Evolutionary conservation across 192 early-diverging fungal species (phyloP), one percentile per base, ranked within the genome.

Genomic region (Diversispora epigaea): DNA sequence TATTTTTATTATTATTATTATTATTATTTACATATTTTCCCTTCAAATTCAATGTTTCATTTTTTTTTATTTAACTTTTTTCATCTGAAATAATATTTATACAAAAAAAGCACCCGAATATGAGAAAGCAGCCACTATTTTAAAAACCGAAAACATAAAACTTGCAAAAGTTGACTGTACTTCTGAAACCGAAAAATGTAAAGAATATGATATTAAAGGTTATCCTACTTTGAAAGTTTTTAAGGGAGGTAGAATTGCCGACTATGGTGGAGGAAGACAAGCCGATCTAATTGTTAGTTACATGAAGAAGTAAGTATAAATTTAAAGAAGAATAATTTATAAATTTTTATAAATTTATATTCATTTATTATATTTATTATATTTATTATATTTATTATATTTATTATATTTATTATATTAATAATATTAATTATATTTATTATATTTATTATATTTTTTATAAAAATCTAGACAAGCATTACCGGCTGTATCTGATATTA

Each of bases 111-210:
- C 95, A 25, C 96, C 96, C 67, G 93, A 97, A 73, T 99, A 96
- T 82, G 97, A 96, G 79, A 83, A 86, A 58, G 96, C 95, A 61
- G 97, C 97, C 75, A 92, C 93, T 11, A 70, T 84, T 66, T 89
- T 99, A 61, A 96, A 95, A 87, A 81, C 83, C 17, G 80, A 85
- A 52, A 84, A 82, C 52, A 91, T 96, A 71, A 79, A 86, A 56
- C 75, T 99, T 62, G 96, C 94, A 83, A 97, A 99, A 87, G 95
- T 99, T 49, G 96, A 99, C 82, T 99, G 97, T 86, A 97, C 95
- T 12, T 91, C 88, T 52, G 92, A 95, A 74, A 84, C 88, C 47
- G 90, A 90, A 10, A 80, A 95, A 40, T 99, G 97, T 82, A 85
- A 89, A 63, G 89, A 94, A 76, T 85, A 92, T 68, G 88, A 89